Base-by-base conservation (phyloP, 2,329 filamentous ascomycete species). In the Fusarium pseudocircinatum region DNA sequence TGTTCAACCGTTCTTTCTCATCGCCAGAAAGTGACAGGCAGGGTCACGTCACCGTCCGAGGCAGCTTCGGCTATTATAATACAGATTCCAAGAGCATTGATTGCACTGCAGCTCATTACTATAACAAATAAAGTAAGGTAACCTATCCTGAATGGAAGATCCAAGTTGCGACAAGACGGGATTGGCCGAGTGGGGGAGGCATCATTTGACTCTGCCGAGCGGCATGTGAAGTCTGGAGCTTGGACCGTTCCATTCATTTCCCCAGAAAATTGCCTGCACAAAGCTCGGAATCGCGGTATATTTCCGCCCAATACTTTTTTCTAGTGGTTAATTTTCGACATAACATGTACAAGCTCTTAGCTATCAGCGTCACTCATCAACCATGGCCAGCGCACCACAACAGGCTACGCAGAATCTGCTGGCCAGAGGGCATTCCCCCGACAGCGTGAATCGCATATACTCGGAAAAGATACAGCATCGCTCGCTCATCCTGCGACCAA, bases 401-500 rank as follows among this genome's bases (percentile, higher is more conserved):
- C 78, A 83, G 49, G 79, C 89, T 15, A 91, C 90, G 0, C 87
- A 90, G 72, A 83, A 87, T 13, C 90, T 98, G 57, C 91, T 98
- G 60, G 83, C 88, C 11, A 91, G 93, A 77, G 94, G 94, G 15
- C 94, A 97, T 83, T 92, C 93, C 5, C 92, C 94, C 32, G 88
- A 92, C 73, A 91, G 89, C 64, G 90, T 91, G 61, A 84, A 86
- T 39, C 88, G 90, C 60, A 93, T 97, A 82, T 96, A 93, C 86
- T 87, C 88, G 70, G 94, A 97, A 73, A 95, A 95, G 82, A 90
- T 97, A 80, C 90, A 94, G 77, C 91, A 94, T 79, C 94, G 94
- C 52, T 92, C 94, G 1, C 90, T 98, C 63, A 90, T 92, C 78
- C 89, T 98, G 7, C 91, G 92, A 46, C 91, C 94, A 12, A 92